These are phyloP conservation scores for Syzygium jambos DNA, from an alignment of 345 rosid genomes.

Conservation along the genomic window DNA sequence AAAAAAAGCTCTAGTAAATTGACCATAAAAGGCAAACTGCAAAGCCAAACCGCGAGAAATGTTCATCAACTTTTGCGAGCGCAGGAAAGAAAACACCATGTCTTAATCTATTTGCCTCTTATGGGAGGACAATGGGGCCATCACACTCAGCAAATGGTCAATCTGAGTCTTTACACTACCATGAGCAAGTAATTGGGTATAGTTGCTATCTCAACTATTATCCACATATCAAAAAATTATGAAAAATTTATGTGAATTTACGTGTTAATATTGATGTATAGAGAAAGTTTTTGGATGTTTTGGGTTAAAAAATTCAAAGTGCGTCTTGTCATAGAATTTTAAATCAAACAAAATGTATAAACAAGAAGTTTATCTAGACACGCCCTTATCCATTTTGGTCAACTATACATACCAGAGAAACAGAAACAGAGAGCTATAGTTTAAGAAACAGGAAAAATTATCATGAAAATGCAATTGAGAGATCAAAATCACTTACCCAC, in stretches of 20 bases:
- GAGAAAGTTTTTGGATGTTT: not conserved
- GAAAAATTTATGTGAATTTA: not conserved
- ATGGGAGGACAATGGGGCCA: not conserved
- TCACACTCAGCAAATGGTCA: not conserved
- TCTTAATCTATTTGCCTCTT: not conserved
- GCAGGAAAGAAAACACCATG: not conserved
- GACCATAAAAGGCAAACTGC: not conserved
- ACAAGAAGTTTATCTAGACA: not conserved
- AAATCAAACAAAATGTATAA: not conserved
- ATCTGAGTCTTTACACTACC: not conserved
- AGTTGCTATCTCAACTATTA: not conserved
- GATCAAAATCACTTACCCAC: conserved; percentile 52
- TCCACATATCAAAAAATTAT: not conserved
- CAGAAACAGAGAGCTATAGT: not conserved
- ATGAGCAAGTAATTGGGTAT: not conserved
- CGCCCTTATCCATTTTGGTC: not conserved
- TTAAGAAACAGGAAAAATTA: not conserved
- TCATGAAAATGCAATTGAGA: not conserved
- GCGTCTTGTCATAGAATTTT: not conserved
- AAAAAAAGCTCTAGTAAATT: not conserved
- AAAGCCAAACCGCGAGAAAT: not conserved
- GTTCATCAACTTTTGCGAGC: not conserved
- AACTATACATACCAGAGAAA: not conserved
- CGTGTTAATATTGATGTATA: not conserved
- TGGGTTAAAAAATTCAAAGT: not conserved